A percentile compares a stretch with the other conserved stretches of the same genome.
These are phyloP conservation scores for Daldinia sp. DNA, from an alignment of 2,329 filamentous ascomycete species.

Conservation along the genomic window DNA sequence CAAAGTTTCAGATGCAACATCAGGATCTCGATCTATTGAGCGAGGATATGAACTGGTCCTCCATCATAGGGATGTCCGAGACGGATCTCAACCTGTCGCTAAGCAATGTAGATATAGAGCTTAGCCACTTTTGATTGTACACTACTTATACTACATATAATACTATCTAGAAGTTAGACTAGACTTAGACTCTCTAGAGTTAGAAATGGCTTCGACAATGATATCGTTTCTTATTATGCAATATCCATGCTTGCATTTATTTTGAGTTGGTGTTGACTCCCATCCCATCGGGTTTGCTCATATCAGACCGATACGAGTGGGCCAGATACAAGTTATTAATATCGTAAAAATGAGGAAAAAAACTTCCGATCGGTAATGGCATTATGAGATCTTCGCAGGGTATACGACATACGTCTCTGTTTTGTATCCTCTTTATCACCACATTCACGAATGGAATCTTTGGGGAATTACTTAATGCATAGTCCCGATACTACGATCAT, in stretches of 20 bases:
- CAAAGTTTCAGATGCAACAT: neutral
- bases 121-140: neutral
- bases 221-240: neutral
- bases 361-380: no score
- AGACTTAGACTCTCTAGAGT: conserved; percentile 1
- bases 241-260: no score
- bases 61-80: neutral
- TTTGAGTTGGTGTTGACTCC: neutral
- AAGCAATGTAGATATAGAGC: neutral
- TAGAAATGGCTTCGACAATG: neutral
- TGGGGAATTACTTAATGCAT: neutral
- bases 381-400: no score
- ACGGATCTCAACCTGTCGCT: neutral
- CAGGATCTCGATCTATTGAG: neutral
- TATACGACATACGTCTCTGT: no score
- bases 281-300: no score
- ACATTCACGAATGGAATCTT: no score
- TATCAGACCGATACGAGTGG: no score
- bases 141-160: neutral
- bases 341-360: no score
- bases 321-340: no score
- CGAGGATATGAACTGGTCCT: neutral
- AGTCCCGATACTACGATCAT: neutral
- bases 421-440: no score
- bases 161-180: neutral